Evolutionary conservation across 1,284 basidiomycete species (phyloP), one percentile per base, ranked within the genome.

Genomic region (Microstroma glucosiphilum): DNA sequence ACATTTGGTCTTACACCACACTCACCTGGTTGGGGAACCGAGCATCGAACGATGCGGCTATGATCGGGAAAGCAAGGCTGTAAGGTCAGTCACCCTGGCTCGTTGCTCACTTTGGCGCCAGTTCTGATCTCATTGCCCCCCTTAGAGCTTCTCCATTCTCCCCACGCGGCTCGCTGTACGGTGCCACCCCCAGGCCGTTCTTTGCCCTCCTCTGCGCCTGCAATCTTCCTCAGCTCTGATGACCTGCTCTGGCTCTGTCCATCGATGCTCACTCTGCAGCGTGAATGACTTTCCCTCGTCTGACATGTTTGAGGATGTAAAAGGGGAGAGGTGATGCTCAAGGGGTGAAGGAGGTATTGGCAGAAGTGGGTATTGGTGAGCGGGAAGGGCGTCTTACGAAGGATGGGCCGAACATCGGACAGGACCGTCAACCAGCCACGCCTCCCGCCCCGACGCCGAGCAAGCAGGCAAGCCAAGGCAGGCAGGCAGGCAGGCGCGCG

Each of bases 11-110:
- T 30, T 19, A 37, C n/a, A n/a, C 40, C 19, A 4, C 30, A 67
- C 68, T 42, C 55, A 71, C 67, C 68, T 71, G 73, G 72, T 77
- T 77, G 54, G 76, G 76, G 70, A 77, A 78, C 58, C 76, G 69
- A 60, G 76, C 76, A 63, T 78, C 76, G 60, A 78, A 78, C 25
- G 66, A 64, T 40, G 73, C 74, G 60, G 76, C 64, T 66, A 51
- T 7, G 25, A 41, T n/a, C 23, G 21, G 49, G 25, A 23, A 21
- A 17, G 19, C 6, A 48, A 25, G 25, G 11, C 30, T 9, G 9
- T 37, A 37, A 3, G 3, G 30, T 37, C 30, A 37, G 30, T 37
- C 30, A 37, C 9, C 9, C 4, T 37, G 30, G 3, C 30, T 37
- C 30, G 3, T 3, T 3, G 30, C 30, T 37, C 30, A 37, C 3